phyloP scores from a whole-genome alignment of 1,284 basidiomycete genomes.

The Leccinum fuscescens region DNA sequence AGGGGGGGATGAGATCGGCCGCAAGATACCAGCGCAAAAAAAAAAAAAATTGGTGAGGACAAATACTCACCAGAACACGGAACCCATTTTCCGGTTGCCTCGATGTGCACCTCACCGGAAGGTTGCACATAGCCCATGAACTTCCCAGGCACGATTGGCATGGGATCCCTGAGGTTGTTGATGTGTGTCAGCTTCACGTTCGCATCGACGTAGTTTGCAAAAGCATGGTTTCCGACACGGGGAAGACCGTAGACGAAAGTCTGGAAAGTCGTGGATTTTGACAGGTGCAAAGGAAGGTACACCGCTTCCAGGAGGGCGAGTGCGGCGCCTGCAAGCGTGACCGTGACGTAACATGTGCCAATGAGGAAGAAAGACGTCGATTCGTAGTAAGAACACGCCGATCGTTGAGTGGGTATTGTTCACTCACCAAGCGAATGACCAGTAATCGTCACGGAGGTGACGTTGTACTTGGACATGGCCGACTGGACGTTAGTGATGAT shows the following conservation, averaged over 20 bases:
- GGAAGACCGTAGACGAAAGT: slow-evolving; percentile 54
- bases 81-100: slow-evolving; percentile 43
- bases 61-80: slow-evolving; percentile 40
- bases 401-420: background rate
- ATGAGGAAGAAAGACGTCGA: background rate
- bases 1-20: background rate
- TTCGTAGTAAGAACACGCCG: background rate
- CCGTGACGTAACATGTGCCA: background rate
- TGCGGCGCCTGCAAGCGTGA: slow-evolving; percentile 39
- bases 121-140: slow-evolving; percentile 55
- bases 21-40: background rate
- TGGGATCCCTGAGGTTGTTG: slow-evolving; percentile 48
- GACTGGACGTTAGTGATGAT: slow-evolving; percentile 50
- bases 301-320: slow-evolving; percentile 48
- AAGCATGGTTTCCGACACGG: slow-evolving; percentile 62
- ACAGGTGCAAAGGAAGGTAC: slow-evolving; percentile 38
- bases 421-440: slow-evolving; percentile 55
- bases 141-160: slow-evolving; percentile 49
- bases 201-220: slow-evolving; percentile 56
- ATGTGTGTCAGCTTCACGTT: slow-evolving; percentile 44
- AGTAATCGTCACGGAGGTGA: slow-evolving; percentile 46
- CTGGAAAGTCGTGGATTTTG: slow-evolving; percentile 31
- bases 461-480: slow-evolving; percentile 39
- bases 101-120: slow-evolving; percentile 57
- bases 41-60: background rate